phyloP scores from a whole-genome alignment of 306 rosid genomes.

The Corylus avellana region DNA sequence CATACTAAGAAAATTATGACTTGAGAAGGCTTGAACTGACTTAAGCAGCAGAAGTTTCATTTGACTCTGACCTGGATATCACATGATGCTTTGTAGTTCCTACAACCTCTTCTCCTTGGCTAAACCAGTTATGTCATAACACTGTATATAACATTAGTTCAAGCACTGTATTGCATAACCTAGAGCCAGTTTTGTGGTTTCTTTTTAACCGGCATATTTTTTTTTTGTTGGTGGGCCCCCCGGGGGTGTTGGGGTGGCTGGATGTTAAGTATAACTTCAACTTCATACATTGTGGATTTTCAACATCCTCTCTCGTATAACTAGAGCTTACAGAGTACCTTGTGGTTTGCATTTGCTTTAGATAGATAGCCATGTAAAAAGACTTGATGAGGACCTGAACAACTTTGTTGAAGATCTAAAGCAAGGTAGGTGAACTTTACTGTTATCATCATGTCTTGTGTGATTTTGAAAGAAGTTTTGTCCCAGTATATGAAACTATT shows the following conservation, averaged over 20 bases:
- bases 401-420: conserved; percentile 92
- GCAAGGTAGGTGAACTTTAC: conserved; percentile 67
- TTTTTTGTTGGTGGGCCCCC: no score
- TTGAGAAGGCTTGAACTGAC: neutral
- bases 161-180: neutral
- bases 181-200: conserved; percentile 3
- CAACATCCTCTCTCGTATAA: neutral
- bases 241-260: no score
- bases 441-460: conserved; percentile 15
- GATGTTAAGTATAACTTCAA: neutral
- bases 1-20: no score
- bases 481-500: neutral
- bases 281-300: conserved; percentile 11
- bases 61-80: neutral
- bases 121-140: neutral
- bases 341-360: conserved; percentile 44
- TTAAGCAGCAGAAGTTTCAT: neutral
- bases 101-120: neutral
- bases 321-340: conserved; percentile 30
- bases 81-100: conserved; percentile 8
- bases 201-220: neutral
- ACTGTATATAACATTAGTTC: neutral
- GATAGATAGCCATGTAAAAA: conserved; percentile 95
- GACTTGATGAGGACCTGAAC: conserved; percentile 92
- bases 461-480: neutral